phyloP scores from a whole-genome alignment of 1,284 basidiomycete species.

The Ceratobasidium theobromae region DNA sequence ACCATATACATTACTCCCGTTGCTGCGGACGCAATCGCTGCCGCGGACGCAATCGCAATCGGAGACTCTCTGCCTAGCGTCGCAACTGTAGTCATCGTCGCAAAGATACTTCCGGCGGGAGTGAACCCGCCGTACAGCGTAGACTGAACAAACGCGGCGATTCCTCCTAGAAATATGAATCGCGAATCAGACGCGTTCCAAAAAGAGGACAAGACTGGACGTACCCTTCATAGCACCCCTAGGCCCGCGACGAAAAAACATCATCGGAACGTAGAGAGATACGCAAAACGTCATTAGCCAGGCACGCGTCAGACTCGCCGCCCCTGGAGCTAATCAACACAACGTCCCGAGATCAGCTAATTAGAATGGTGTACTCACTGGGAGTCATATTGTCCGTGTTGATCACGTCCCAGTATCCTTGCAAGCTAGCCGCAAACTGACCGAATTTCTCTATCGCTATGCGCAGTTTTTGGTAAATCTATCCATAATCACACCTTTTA shows the following conservation, averaged over 20 bases:
- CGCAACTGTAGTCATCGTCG: neutral
- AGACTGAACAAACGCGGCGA: neutral
- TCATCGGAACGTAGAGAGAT: neutral
- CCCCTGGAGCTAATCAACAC: neutral
- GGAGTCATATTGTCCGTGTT: neutral
- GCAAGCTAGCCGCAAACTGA: neutral
- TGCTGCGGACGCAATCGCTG: neutral
- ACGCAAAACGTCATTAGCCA: neutral
- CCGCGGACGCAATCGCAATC: neutral
- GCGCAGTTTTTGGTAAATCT: neutral
- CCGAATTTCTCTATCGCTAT: neutral
- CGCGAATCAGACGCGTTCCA: neutral
- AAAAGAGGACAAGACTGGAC: neutral
- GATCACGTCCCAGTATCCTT: neutral
- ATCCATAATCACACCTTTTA: neutral
- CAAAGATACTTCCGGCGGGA: neutral
- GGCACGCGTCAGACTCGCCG: neutral
- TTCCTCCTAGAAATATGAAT: neutral
- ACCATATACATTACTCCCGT: neutral
- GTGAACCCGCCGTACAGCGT: neutral
- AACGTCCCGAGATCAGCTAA: neutral
- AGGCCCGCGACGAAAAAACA: neutral
- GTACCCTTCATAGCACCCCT: neutral
- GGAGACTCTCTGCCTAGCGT: neutral
- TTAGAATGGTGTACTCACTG: neutral